These are phyloP conservation scores for Solanum pimpinellifolium DNA, from an alignment of 257 asterid genomes.

Conservation along the genomic window DNA sequence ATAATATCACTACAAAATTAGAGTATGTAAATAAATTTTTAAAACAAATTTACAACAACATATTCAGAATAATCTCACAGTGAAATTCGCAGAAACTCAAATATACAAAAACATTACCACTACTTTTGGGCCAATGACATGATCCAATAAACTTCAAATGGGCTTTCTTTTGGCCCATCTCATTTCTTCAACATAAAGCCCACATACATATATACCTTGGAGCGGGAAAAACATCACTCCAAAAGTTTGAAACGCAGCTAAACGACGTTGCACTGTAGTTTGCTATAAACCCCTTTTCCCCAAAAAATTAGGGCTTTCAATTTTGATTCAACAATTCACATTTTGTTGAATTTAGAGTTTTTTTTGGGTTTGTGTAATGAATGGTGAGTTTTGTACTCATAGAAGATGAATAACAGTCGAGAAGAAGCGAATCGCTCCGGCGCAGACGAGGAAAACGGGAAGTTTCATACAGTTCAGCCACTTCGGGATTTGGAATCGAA, in stretches of 20 bases:
- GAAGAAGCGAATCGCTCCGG: neutral
- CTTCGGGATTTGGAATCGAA: slow-evolving; percentile 76
- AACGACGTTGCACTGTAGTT: neutral
- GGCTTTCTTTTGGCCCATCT: neutral
- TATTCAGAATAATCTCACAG: no score
- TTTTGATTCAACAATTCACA: neutral
- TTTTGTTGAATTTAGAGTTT: neutral
- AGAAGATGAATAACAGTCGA: neutral
- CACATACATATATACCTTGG: neutral
- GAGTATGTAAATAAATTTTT: neutral
- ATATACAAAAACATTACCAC: neutral
- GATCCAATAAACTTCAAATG: neutral
- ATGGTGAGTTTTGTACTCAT: neutral
- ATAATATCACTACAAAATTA: no score
- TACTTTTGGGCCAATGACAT: neutral
- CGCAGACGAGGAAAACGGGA: slow-evolving; percentile 8
- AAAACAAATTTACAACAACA: neutral
- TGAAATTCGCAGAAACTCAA: neutral
- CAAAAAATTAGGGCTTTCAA: neutral
- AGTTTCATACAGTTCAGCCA: slow-evolving; percentile 57
- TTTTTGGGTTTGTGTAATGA: neutral
- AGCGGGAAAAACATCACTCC: neutral
- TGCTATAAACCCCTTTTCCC: neutral
- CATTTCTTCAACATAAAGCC: neutral
- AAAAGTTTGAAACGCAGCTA: neutral